Conservation (phyloP, 192 early-diverging fungal genomes). For the Hyaloraphidium curvatum region DNA sequence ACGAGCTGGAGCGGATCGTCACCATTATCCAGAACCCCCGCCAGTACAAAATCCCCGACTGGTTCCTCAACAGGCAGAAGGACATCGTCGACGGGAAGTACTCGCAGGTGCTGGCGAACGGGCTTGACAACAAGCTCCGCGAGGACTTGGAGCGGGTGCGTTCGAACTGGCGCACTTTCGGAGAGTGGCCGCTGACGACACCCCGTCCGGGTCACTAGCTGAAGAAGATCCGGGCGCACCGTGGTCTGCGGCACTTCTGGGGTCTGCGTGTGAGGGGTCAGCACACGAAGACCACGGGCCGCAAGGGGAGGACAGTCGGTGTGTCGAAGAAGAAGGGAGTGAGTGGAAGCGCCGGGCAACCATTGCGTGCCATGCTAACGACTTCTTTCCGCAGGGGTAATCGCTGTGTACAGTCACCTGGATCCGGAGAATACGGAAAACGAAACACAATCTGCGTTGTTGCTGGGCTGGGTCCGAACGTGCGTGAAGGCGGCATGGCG, state of each 20-base stretch:
- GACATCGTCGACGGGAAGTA: constrained; percentile 88
- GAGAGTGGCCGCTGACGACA: background rate
- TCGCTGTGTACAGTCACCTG: constrained; percentile 3
- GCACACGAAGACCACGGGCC: constrained; percentile 99
- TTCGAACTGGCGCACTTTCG: background rate
- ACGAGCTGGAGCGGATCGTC: constrained; percentile 95
- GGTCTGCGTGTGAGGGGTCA: constrained; percentile 98
- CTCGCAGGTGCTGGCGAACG: constrained; percentile 87
- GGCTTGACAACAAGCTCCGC: constrained; percentile 88
- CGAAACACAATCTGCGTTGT: too few relatives aligned
- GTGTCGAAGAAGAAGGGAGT: constrained; percentile 93
- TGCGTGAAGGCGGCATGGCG: too few relatives aligned
- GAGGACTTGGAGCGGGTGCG: constrained; percentile 83
- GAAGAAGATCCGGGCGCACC: constrained; percentile 98
- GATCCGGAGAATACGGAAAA: constrained; percentile 10
- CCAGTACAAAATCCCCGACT: constrained; percentile 98
- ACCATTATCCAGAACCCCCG: constrained; percentile 98
- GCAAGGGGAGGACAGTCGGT: constrained; percentile 89
- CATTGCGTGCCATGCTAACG: too few relatives aligned
- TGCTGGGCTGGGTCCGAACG: too few relatives aligned
- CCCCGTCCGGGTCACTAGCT: constrained; percentile 18
- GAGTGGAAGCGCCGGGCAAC: too few relatives aligned
- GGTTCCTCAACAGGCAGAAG: constrained; percentile 99
- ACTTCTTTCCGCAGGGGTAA: constrained; percentile 2
- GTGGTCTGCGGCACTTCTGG: constrained; percentile 98